Evolutionary conservation across 257 asterid genomes (phyloP), one percentile per base, ranked within the genome.

Genomic region (Perilla frutescens): DNA sequence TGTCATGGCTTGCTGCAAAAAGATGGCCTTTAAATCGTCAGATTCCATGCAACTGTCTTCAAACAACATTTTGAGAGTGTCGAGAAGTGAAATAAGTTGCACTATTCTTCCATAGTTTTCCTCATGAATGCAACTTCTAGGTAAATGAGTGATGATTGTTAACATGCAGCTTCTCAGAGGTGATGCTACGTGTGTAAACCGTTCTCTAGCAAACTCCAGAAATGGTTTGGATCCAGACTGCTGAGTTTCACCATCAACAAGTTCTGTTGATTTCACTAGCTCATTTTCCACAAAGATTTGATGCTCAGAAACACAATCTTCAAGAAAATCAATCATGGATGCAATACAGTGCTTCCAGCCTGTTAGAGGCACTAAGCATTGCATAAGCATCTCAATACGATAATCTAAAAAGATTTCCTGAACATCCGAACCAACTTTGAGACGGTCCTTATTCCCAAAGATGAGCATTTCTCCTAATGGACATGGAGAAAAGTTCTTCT

Each of bases 71-170:
- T 84, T 82, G 3, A 83, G 43, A 10, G 76, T 47, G 11, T 72
- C 73, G 2, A 88, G 82, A 1, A 76, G 74, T 70, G 71, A 26
- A 8, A 88, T 8, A 8, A 81, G 77, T 26, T 76, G 55, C 51
- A 55, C 49, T 44, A 80, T 78, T 20, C 45, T 47, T 62, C 76
- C 69, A 74, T 72, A 78, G 56, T 69, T 81, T 6, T 43, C 75
- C 55, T 87, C 84, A 6, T 41, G 66, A 61, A 81, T 44, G 68
- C 68, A 73, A 26, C 73, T 76, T 51, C 68, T 84, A 0, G 87
- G 86, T 62, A 88, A 34, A 78, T 84, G 90, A 44, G 84, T 81
- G 7, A 72, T 53, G 3, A 88, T 68, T n/a, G 81, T 64, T 14
- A 32, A 11, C 80, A 88, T 44, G 73, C 78, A 76, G 29, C 53